These are phyloP conservation scores for Coemansia sp. DNA, from an alignment of 192 early-diverging fungal species.

Conservation along the genomic window DNA sequence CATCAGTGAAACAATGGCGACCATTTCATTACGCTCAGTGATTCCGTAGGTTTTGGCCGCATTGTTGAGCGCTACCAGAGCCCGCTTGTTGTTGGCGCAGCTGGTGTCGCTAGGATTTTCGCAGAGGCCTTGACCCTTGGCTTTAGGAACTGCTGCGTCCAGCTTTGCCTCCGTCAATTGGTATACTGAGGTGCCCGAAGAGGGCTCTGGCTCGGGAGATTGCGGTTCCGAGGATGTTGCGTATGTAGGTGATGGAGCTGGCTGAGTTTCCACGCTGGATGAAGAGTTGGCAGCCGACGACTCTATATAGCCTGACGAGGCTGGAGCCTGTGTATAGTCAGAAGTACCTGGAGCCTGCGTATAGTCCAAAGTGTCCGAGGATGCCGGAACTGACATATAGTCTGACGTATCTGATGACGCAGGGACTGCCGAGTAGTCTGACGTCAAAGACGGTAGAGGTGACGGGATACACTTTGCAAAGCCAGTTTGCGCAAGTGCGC, in stretches of 20 bases:
- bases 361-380: not conserved
- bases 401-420: not conserved
- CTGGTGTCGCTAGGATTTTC: not conserved
- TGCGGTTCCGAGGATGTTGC: not conserved
- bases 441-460: not conserved
- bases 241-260: too few species aligned
- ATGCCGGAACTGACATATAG: too few species aligned
- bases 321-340: not conserved
- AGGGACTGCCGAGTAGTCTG: not conserved
- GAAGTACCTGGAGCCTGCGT: not conserved
- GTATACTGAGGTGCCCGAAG: not conserved
- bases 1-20: constrained; percentile 33
- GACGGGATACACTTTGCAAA: constrained; percentile 27
- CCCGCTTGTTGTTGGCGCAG: constrained; percentile 24
- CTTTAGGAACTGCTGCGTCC: constrained; percentile 9
- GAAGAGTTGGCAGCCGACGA: not conserved
- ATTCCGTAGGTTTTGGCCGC: constrained; percentile 25
- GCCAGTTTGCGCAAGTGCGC: constrained; percentile 16
- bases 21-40: constrained; percentile 24
- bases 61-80: constrained; percentile 21
- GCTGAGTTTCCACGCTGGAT: too few species aligned
- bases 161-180: not conserved
- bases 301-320: not conserved
- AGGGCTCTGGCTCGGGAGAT: not conserved
- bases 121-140: not conserved